Base-by-base conservation (phyloP, 495 filamentous ascomycete genomes). In the Penicilliopsis zonata region DNA sequence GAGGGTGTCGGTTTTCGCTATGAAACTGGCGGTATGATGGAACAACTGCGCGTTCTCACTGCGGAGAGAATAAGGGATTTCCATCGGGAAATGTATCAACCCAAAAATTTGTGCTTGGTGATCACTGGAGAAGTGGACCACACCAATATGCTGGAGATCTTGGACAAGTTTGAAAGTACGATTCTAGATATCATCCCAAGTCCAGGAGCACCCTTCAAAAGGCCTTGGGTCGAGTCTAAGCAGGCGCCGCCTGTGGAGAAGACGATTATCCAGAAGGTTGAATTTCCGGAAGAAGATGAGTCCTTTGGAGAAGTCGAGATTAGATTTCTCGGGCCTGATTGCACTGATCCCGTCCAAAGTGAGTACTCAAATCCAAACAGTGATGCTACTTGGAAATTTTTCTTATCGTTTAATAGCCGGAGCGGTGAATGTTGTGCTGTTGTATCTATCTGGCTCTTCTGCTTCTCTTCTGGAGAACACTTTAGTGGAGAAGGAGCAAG, bases 271-370 rank as follows among this genome's bases (percentile, higher is more conserved):
- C 68, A 86, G 45, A 82, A 63, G 4, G 78, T 95, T 20, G 77
- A 92, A 36, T 99, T 99, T 43, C 92, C 90, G 0, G 92, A 99
- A 54, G 87, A 94, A 47, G 90, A 99, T 41, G 90, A 99, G 42
- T 85, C 82, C 1, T 79, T 69, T 33, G 90, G 90, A 22, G 86
- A 96, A 47, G 71, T 96, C 26, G 49, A 79, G 31, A 69, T 95
- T 25, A 79, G 67, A 5, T 90, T 90, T 52, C 70, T 96, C 34
- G 90, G 90, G 21, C 92, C 90, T 0, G 65, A 75, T 36, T 82
- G 77, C 52, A 76, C 64, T 37, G 76, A 94, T 46, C 42, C 55
- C 10, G 59, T 63, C 39, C 52, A 56, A 38, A 61, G 70, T 76
- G 40, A 43, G 70, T 57, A 18, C 26, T 36, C 18, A 8, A 5